phyloP scores from a whole-genome alignment of 441 rosid genomes.

The Arabidopsis hybrid region DNA sequence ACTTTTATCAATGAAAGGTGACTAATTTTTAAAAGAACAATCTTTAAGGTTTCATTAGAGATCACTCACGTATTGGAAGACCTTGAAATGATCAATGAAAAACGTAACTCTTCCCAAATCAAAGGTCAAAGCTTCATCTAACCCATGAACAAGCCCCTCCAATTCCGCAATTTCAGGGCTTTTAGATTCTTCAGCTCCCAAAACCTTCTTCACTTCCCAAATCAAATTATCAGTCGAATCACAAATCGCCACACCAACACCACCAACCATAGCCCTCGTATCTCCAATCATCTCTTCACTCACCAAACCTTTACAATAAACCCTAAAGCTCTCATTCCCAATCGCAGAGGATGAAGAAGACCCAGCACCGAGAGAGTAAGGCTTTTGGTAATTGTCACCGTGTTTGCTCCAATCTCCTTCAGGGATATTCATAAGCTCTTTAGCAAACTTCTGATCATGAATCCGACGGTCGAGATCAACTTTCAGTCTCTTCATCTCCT shows the following conservation, averaged over 20 bases:
- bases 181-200: slow-evolving; percentile 44
- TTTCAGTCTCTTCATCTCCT: slow-evolving; percentile 47
- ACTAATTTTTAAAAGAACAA: background rate
- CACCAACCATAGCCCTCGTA: slow-evolving; percentile 44
- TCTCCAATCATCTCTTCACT: slow-evolving; percentile 56
- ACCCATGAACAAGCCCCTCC: slow-evolving; percentile 73
- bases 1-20: background rate
- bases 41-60: background rate
- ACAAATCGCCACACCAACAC: slow-evolving; percentile 80
- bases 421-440: slow-evolving; percentile 57
- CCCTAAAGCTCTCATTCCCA: slow-evolving; percentile 41
- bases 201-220: slow-evolving; percentile 56
- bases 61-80: slow-evolving; percentile 59
- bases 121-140: slow-evolving; percentile 62
- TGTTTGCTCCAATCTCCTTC: slow-evolving; percentile 60
- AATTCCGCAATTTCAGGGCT: slow-evolving; percentile 54
- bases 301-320: slow-evolving; percentile 79
- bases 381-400: slow-evolving; percentile 62
- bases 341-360: slow-evolving; percentile 7
- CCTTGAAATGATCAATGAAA: slow-evolving; percentile 53
- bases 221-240: slow-evolving; percentile 59
- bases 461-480: slow-evolving; percentile 65
- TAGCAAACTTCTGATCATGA: slow-evolving; percentile 71
- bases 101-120: slow-evolving; percentile 59
- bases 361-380: slow-evolving; percentile 44